Percentiles rank a stretch among this genome's conserved stretches.
These are phyloP conservation scores for Fremontodendron californicum DNA, from an alignment of 345 rosid genomes.

Conservation along the genomic window DNA sequence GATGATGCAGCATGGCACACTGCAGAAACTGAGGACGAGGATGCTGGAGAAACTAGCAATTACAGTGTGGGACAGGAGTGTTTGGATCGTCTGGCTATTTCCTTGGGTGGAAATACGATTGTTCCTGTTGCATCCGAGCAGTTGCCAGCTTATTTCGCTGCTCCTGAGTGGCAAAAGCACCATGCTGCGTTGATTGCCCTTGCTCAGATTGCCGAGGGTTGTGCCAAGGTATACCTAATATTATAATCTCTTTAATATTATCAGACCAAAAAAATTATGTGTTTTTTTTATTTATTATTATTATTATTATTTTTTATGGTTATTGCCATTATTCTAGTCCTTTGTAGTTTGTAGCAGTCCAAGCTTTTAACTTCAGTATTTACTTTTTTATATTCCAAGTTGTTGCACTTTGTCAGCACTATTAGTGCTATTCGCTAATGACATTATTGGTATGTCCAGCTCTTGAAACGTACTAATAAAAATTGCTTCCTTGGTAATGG, in stretches of 20 bases:
- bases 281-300: too few species aligned
- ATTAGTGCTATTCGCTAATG: neutral
- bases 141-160: slow-evolving; percentile 76
- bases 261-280: neutral
- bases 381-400: neutral
- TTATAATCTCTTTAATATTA: neutral
- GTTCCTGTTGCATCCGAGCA: slow-evolving; percentile 95
- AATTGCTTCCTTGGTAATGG: neutral
- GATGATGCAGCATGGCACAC: slow-evolving; percentile 92
- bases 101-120: slow-evolving; percentile 92
- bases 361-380: neutral
- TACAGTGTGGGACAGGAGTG: slow-evolving; percentile 95
- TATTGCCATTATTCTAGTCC: neutral
- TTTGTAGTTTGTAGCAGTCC: neutral
- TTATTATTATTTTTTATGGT: neutral
- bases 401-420: neutral
- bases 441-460: too few species aligned
- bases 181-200: slow-evolving; percentile 97
- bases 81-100: slow-evolving; percentile 85
- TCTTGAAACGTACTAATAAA: neutral
- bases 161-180: slow-evolving; percentile 98
- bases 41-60: slow-evolving; percentile 92
- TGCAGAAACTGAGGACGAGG: slow-evolving; percentile 89
- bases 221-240: slow-evolving; percentile 61
- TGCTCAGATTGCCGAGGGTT: slow-evolving; percentile 99